Evolutionary conservation across 495 filamentous ascomycete species (phyloP).

Genomic region (Neurospora intermedia): DNA sequence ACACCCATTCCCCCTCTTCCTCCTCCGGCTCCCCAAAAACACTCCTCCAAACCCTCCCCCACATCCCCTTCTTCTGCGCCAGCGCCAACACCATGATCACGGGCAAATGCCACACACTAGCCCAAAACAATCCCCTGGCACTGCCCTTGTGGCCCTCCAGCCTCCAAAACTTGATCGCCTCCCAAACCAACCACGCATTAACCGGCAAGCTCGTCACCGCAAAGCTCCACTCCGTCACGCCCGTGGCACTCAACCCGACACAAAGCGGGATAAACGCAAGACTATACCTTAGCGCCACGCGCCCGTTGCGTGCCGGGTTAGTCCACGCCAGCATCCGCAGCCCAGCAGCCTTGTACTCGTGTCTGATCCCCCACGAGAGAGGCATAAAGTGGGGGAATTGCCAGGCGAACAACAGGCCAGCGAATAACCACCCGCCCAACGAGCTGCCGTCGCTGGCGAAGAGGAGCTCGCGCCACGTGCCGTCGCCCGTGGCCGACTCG

Average conservation of each 20-base stretch:
- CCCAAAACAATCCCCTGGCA: constrained; percentile 87
- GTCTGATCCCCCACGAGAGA: constrained; percentile 71
- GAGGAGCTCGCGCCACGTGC: constrained; percentile 69
- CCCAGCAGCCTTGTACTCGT: constrained; percentile 81
- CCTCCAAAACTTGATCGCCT: constrained; percentile 76
- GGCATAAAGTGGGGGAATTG: constrained; percentile 98
- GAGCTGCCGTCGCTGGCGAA: constrained; percentile 37
- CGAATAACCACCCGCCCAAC: constrained; percentile 83
- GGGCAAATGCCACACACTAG: constrained; percentile 93
- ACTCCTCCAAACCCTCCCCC: constrained; percentile 71
- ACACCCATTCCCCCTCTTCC: constrained; percentile 33
- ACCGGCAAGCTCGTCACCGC: constrained; percentile 67
- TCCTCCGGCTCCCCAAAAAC: constrained; percentile 45
- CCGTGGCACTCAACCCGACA: constrained; percentile 63
- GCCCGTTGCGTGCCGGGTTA: constrained; percentile 70
- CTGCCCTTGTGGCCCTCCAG: constrained; percentile 67
- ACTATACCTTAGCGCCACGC: constrained; percentile 84
- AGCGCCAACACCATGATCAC: constrained; percentile 85
- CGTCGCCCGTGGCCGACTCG: constrained; percentile 64
- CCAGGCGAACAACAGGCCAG: constrained; percentile 80
- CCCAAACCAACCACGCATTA: constrained; percentile 75
- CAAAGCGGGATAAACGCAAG: constrained; percentile 82
- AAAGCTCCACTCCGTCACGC: constrained; percentile 84
- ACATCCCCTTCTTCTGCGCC: constrained; percentile 88
- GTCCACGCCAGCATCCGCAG: constrained; percentile 87